Percentiles rank a stretch among this genome's conserved stretches.
Conservation (phyloP, 345 rosid species). For the Eucalyptus regnans region DNA sequence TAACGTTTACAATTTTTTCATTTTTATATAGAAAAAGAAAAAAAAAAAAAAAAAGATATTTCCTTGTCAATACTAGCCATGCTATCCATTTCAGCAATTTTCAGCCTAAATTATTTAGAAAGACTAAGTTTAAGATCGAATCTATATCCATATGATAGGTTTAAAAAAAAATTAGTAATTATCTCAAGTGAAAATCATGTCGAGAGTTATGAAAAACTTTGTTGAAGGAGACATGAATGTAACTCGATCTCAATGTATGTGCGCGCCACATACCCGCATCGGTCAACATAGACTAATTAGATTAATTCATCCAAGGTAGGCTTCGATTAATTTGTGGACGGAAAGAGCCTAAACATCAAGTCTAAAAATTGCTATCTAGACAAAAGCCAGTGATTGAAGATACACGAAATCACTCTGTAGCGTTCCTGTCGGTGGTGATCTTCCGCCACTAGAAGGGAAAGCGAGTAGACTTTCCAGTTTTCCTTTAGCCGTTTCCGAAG, state of each 20-base stretch:
- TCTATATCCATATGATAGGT: not conserved
- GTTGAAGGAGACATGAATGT: not conserved
- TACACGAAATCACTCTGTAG: not conserved
- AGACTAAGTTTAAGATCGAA: not conserved
- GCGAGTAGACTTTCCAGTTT: not conserved
- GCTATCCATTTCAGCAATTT: too few relatives aligned
- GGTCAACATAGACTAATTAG: not conserved
- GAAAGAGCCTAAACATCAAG: not conserved
- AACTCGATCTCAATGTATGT: not conserved
- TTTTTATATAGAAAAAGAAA: not conserved
- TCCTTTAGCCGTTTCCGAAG: not conserved
- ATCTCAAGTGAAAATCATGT: not conserved
- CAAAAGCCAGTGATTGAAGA: not conserved
- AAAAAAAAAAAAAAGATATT: not conserved
- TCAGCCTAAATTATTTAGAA: too few relatives aligned
- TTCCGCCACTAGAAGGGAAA: not conserved
- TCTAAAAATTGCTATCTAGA: not conserved
- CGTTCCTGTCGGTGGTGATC: not conserved
- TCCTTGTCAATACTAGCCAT: rapidly evolving
- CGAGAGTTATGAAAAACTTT: not conserved
- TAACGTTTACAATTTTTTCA: rapidly evolving
- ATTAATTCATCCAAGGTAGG: not conserved
- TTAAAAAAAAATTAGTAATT: not conserved
- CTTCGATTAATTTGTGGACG: not conserved
- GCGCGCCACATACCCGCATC: not conserved